Evolutionary conservation across 257 asterid species (phyloP), one percentile per base, ranked within the genome.

Genomic region (Primulina eburnea): DNA sequence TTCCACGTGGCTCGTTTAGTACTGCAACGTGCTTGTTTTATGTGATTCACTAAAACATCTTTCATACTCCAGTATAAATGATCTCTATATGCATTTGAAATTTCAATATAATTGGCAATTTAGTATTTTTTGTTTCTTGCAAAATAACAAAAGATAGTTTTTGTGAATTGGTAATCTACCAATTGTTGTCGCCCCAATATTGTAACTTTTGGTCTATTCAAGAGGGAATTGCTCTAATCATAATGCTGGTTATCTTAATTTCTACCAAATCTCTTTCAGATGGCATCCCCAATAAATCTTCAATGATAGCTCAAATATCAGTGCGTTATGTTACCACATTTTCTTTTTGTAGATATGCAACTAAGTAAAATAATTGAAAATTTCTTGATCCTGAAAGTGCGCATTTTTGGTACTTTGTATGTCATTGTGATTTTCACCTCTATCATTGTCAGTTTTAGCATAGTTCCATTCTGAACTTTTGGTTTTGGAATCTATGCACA

Each of bases 401-500:
- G 17, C 77, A n/a, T 29, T 56, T 34, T 64, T 18, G n/a, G 55
- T 43, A 43, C 40, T 34, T 32, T 64, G 17, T 34, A 17, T 18
- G 38, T 20, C 60, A n/a, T n/a, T n/a, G 14, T 20, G 18, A 24
- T 24, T 24, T 38, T 38, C 50, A 24, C 26, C 26, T 24, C 26
- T 24, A 24, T 38, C 17, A 43, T 43, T n/a, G 7, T 43, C 18
- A 12, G 55, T 43, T 43, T 43, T 43, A 43, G 18, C 18, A 14
- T 71, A 52, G 53, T 35, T 59, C 29, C 74, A 79, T 61, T 8
- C 17, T 55, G 59, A 57, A 30, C 21, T 14, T 57, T 29, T 76
- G 79, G 71, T 74, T 74, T 76, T 73, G 69, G 35, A 76, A 71
- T 78, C 69, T 32, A 67, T 76, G 59, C 64, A 59, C 83, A 95